Evolutionary conservation across 768 basidiomycete genomes (phyloP), one percentile per base, ranked within the genome.

Genomic region (Clitopilus passeckerianus): DNA sequence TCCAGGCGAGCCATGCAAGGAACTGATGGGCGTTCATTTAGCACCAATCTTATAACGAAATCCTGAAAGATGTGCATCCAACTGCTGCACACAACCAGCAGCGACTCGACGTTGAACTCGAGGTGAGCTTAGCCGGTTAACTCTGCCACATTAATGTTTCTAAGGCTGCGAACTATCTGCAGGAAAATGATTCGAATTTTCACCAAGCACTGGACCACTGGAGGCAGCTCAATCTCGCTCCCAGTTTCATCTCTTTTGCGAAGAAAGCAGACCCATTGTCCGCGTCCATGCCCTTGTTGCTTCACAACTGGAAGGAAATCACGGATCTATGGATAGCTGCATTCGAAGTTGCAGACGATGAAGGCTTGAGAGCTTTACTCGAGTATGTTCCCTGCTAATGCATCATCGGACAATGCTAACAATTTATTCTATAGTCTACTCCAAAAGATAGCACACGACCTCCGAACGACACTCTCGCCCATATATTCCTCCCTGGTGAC

Each of bases 111-210:
- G 72, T 82, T 58, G 87, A 89, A 37, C 78, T 90, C 56, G 75
- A 74, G 23, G 89, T 80, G 60, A 41, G 75, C 77, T 58, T 41
- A 70, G 66, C n/a, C n/a, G 6, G 16, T n/a, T 59, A 43, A 44
- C 5, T 50, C 59, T n/a, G 22, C 30, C 37, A 5, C 46, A 5
- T 5, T 20, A n/a, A 57, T 35, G 58, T 35, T n/a, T 34, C 22
- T 34, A 16, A 30, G 2, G 12, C 37, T 50, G 46, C 58, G 50
- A 30, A 20, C 60, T 24, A 59, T 14, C 33, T 63, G 1, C 57
- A 92, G 89, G 89, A 93, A 63, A 83, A 84, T 66, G 85, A 86
- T 59, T 91, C 89, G 0, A 87, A 92, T 68, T 94, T 95, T 65
- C 85, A 87, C 57, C 78, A 83, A 63, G 81, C 89, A 2, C 75